Conservation (phyloP, 1,139 yeast genomes). For the Torulaspora pretoriensis region DNA sequence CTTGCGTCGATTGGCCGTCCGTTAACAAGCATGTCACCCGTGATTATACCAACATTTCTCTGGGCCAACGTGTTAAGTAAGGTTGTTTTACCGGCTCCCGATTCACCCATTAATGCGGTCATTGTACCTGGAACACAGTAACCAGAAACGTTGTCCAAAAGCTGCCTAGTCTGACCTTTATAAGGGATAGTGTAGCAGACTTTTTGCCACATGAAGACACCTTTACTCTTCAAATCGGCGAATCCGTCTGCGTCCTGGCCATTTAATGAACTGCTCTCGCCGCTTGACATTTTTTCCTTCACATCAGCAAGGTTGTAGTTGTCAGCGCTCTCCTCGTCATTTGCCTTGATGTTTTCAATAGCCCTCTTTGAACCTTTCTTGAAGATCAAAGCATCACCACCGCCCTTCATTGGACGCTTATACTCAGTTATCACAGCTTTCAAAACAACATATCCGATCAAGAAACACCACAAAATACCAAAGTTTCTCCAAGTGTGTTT, state of each 20-base stretch:
- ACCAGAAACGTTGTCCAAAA: constrained; percentile 49
- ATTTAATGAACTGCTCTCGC: constrained; percentile 15
- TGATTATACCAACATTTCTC: constrained; percentile 49
- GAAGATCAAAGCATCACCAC: constrained; percentile 43
- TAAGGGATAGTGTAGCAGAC: constrained; percentile 42
- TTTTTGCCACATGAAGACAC: constrained; percentile 44
- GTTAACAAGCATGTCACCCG: constrained; percentile 57
- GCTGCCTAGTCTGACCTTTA: constrained; percentile 36
- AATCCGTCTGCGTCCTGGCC: constrained; percentile 19
- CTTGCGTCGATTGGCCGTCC: constrained; percentile 47
- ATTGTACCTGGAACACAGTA: constrained; percentile 52
- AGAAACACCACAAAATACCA: constrained; percentile 46
- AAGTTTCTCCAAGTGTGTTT: constrained; percentile 49
- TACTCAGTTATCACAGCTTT: constrained; percentile 41
- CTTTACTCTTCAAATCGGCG: constrained; percentile 28
- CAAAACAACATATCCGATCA: constrained; percentile 38
- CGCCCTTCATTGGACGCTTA: constrained; percentile 40
- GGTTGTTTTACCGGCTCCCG: constrained; percentile 72
- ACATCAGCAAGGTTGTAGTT: constrained; percentile 17
- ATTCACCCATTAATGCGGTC: constrained; percentile 66
- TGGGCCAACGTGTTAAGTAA: constrained; percentile 55
- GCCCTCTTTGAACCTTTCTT: constrained; percentile 33
- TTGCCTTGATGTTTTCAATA: constrained; percentile 4
- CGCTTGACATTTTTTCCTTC: constrained; percentile 20
- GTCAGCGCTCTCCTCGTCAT: constrained; percentile 25